Evolutionary conservation across 768 basidiomycete genomes (phyloP).

Genomic region (Russula earlei): DNA sequence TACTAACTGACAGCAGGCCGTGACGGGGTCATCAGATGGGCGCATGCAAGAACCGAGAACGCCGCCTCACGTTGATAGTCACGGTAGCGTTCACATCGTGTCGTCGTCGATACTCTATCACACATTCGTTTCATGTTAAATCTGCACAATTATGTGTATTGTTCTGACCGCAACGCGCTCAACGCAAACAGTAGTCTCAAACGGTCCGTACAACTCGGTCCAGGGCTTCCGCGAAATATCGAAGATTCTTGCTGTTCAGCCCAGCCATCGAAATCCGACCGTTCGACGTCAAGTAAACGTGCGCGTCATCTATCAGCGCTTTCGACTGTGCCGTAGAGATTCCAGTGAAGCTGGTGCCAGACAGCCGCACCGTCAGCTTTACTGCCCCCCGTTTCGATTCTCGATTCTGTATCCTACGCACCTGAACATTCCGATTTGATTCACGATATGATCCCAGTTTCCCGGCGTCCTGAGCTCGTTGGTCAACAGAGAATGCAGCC

Average conservation of each 20-base stretch:
- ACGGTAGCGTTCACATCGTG: too few relatives aligned
- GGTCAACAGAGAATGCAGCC: slow-evolving; percentile 64
- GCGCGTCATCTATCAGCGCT: slow-evolving; percentile 57
- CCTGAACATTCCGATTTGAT: slow-evolving; percentile 99
- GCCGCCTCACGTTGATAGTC: background rate
- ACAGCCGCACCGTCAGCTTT: slow-evolving; percentile 16
- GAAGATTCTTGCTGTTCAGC: slow-evolving; percentile 70
- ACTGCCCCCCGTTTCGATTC: background rate
- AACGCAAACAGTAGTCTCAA: background rate
- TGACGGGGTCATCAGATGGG: background rate
- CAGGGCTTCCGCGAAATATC: slow-evolving; percentile 60
- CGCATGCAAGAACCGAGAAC: background rate
- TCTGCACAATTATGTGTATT: background rate
- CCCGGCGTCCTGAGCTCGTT: slow-evolving; percentile 81
- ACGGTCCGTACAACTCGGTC: slow-evolving; percentile 55
- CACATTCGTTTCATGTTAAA: background rate
- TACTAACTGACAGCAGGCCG: too few relatives aligned
- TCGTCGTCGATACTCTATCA: too few relatives aligned
- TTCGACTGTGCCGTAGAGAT: slow-evolving; percentile 57
- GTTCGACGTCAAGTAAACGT: slow-evolving; percentile 79
- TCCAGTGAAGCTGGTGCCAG: slow-evolving; percentile 64
- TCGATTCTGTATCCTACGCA: slow-evolving; percentile 27
- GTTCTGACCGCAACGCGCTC: background rate
- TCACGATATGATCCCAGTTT: slow-evolving; percentile 90
- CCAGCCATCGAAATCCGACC: slow-evolving; percentile 95